phyloP scores from a whole-genome alignment of 2,329 filamentous ascomycete species.

The Aspergillus ochraceus region DNA sequence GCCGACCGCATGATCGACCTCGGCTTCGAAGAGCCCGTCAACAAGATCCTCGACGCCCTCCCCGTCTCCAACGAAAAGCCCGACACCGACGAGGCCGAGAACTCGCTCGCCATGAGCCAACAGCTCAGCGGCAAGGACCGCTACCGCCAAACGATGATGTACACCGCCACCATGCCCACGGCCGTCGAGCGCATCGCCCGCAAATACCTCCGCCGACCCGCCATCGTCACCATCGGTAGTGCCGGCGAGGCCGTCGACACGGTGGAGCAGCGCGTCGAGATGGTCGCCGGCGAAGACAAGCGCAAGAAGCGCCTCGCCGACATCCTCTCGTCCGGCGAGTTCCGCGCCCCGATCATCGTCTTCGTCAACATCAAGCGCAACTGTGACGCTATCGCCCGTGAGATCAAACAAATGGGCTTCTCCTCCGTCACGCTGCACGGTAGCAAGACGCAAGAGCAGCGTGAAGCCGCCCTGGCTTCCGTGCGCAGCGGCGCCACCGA shows the following conservation, averaged over 20 bases:
- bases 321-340: slow-evolving; percentile 78
- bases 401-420: slow-evolving; percentile 94
- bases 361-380: slow-evolving; percentile 99
- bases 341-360: slow-evolving; percentile 88
- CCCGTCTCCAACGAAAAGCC: slow-evolving; percentile 94
- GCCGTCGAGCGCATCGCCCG: slow-evolving; percentile 94
- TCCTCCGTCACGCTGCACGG: slow-evolving; percentile 88
- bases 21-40: slow-evolving; percentile 95
- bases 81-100: slow-evolving; percentile 87
- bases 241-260: slow-evolving; percentile 95
- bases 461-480: slow-evolving; percentile 86
- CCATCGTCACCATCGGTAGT: slow-evolving; percentile 92
- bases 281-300: slow-evolving; percentile 87
- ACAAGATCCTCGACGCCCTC: slow-evolving; percentile 93
- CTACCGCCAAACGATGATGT: slow-evolving; percentile 99
- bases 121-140: slow-evolving; percentile 73
- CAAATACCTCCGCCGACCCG: slow-evolving; percentile 90
- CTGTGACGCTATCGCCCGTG: slow-evolving; percentile 89
- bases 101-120: slow-evolving; percentile 78
- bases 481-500: slow-evolving; percentile 78
- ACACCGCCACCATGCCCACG: slow-evolving; percentile 96
- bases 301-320: slow-evolving; percentile 94
- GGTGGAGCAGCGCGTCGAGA: slow-evolving; percentile 94
- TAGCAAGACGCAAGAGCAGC: slow-evolving; percentile 95
- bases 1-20: slow-evolving; percentile 99